Conservation (phyloP, 2,329 filamentous ascomycete species). For the Tolypocladium cylindrosporum region DNA sequence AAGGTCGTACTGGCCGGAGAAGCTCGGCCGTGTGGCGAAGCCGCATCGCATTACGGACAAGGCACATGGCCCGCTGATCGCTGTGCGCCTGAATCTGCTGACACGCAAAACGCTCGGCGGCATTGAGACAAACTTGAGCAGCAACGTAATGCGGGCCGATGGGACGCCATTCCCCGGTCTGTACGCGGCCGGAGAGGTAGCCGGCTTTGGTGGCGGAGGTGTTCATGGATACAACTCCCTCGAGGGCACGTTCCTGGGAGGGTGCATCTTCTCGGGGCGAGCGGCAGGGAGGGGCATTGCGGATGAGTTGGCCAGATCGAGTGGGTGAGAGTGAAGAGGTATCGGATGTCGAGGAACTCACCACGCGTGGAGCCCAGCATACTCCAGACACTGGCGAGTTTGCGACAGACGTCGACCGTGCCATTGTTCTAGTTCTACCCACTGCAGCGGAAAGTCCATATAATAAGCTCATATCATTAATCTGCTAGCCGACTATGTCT, state of each 20-base stretch:
- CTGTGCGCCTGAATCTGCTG: slow-evolving; percentile 49
- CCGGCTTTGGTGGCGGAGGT: slow-evolving; percentile 52
- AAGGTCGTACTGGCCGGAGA: slow-evolving; percentile 45
- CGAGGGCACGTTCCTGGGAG: slow-evolving; percentile 52
- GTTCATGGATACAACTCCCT: slow-evolving; percentile 53
- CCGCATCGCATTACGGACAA: slow-evolving; percentile 45
- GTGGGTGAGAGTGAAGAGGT: neutral
- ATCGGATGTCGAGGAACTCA: no score
- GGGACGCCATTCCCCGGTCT: slow-evolving; percentile 38
- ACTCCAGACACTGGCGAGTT: no score
- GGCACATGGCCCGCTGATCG: slow-evolving; percentile 47
- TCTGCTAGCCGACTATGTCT: no score
- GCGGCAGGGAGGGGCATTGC: slow-evolving; percentile 46
- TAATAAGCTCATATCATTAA: no score
- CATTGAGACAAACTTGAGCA: slow-evolving; percentile 47
- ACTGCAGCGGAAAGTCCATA: no score
- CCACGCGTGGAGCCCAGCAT: no score
- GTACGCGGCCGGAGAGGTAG: slow-evolving; percentile 50
- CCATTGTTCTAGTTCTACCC: no score
- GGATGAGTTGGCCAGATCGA: slow-evolving; percentile 24
- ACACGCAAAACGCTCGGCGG: slow-evolving; percentile 52
- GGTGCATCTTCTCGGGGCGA: slow-evolving; percentile 52
- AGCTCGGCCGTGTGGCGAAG: slow-evolving; percentile 36
- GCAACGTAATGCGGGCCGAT: slow-evolving; percentile 44
- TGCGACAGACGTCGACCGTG: no score